Percentiles rank a stretch among this genome's conserved stretches.
phyloP scores from a whole-genome alignment of 2,329 filamentous ascomycete species.

The Chlorencoelia australis region DNA sequence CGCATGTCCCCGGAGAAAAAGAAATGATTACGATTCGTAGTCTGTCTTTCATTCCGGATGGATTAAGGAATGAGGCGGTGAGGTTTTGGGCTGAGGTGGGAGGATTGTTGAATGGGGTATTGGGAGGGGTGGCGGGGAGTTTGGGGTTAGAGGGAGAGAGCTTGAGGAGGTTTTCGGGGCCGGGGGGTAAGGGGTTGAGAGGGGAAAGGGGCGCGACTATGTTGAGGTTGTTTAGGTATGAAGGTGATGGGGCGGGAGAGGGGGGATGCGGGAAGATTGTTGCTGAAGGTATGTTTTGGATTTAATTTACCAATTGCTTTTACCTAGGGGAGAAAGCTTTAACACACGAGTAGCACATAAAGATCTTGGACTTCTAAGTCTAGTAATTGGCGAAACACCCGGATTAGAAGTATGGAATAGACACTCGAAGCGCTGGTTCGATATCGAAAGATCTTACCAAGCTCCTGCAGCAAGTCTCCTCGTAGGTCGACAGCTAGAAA shows the following conservation, averaged over 20 bases:
- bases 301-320: too few species aligned
- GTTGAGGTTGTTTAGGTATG: slow-evolving; percentile 21
- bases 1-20: slow-evolving; percentile 19
- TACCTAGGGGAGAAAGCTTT: too few species aligned
- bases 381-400: slow-evolving; percentile 21
- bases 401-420: slow-evolving; percentile 20
- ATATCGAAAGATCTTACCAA: slow-evolving; percentile 16
- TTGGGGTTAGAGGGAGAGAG: slow-evolving; percentile 15
- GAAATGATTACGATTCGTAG: slow-evolving; percentile 21
- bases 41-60: slow-evolving; percentile 11
- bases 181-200: slow-evolving; percentile 12
- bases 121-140: slow-evolving; percentile 16
- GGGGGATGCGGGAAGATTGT: slow-evolving; percentile 10
- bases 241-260: slow-evolving; percentile 8
- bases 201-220: slow-evolving; percentile 16
- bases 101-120: slow-evolving; percentile 11
- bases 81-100: slow-evolving; percentile 17
- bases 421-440: slow-evolving; percentile 11
- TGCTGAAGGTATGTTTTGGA: slow-evolving; percentile 16
- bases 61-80: slow-evolving; percentile 12
- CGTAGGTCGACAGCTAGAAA: slow-evolving; percentile 18
- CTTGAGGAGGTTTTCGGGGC: slow-evolving; percentile 17
- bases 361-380: slow-evolving; percentile 20
- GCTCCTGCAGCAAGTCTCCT: slow-evolving; percentile 14
- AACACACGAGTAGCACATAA: slow-evolving; percentile 12